Base-by-base conservation (phyloP, 306 rosid genomes). In the Lathyrus oleraceus region DNA sequence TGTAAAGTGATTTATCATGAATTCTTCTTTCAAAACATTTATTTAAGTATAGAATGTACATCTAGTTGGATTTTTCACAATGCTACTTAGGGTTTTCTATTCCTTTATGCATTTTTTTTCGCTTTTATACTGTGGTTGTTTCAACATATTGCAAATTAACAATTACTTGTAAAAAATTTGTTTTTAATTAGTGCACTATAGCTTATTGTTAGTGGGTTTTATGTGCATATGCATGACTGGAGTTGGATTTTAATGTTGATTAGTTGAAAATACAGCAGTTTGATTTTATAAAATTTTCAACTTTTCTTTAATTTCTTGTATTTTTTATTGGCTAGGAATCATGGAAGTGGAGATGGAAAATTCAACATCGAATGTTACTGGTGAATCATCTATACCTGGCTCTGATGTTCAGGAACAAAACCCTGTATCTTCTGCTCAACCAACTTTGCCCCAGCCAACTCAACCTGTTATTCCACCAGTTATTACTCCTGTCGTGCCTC, bases 401-500 rank as follows among this genome's bases (percentile, higher is more conserved):
- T 77, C 78, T 65, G 88, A 75, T 70, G 81, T 20, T 69, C 83
- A 79, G 73, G 73, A 61, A 32, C 70, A 81, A 76, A 74, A 57
- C 30, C 68, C 40, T 61, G 62, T 58, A 72, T 69, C 87, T 62
- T 58, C 65, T 62, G 77, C 27, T 21, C 61, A 63, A 75, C 54
- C 73, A 65, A 61, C 57, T 32, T 48, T 77, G 54, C 47, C 82
- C 16, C 83, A 73, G 8, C 80, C 86, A 67, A 35, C 77, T 11
- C 87, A 77, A 63, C 78, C 85, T 62, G 40, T 57, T 39, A 16
- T 73, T 73, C 76, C 82, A 63, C 67, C 77, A 1, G 72, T 59
- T 36, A 65, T 78, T 72, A 67, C 80, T 4, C 84, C 87, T 72
- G 20, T 70, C 51, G 76, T 84, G n/a, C 95, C 91, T 35, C 15